A percentile compares a stretch with the other conserved stretches of the same genome.
Conservation (phyloP, 371 early-diverging fungal genomes). For the Mortierella sp. region DNA sequence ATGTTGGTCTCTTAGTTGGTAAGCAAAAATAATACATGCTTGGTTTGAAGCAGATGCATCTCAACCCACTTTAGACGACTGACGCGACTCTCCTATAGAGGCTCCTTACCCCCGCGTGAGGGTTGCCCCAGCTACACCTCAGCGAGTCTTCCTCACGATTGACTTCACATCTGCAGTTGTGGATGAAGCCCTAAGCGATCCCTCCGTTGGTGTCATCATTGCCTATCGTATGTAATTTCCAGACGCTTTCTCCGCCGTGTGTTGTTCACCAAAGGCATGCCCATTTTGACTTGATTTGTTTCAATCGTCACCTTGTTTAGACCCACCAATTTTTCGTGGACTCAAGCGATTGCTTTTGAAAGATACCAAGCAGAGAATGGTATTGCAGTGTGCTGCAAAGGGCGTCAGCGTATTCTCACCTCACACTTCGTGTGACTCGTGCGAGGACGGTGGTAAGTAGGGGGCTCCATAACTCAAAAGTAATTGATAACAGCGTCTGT, state of each 20-base stretch:
- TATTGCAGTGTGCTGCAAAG: slow-evolving; percentile 83
- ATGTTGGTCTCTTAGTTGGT: slow-evolving; percentile 93
- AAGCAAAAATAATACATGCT: slow-evolving; percentile 13
- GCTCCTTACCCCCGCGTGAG: slow-evolving; percentile 73
- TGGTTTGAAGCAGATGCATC: neutral
- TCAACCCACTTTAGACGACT: neutral
- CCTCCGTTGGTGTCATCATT: slow-evolving; percentile 88
- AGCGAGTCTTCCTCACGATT: slow-evolving; percentile 93
- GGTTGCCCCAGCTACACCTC: slow-evolving; percentile 41
- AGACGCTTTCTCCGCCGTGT: neutral
- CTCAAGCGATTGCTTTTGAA: slow-evolving; percentile 84
- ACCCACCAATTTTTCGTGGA: slow-evolving; percentile 94
- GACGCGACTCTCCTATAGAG: slow-evolving; percentile 54
- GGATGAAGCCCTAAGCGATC: slow-evolving; percentile 88
- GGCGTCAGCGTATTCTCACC: slow-evolving; percentile 96
- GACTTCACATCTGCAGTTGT: slow-evolving; percentile 92
- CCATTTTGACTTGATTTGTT: neutral
- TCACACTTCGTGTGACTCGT: slow-evolving; percentile 96
- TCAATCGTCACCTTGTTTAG: slow-evolving; percentile 2
- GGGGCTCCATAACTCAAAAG: neutral
- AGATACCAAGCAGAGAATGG: slow-evolving; percentile 83
- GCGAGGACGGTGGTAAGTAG: slow-evolving; percentile 76
- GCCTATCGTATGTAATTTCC: slow-evolving; percentile 73
- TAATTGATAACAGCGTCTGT: too few relatives aligned
- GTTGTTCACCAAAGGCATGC: too few relatives aligned